Evolutionary conservation across 2,329 filamentous ascomycete species (phyloP).

Genomic region (Alternaria gansuensis): DNA sequence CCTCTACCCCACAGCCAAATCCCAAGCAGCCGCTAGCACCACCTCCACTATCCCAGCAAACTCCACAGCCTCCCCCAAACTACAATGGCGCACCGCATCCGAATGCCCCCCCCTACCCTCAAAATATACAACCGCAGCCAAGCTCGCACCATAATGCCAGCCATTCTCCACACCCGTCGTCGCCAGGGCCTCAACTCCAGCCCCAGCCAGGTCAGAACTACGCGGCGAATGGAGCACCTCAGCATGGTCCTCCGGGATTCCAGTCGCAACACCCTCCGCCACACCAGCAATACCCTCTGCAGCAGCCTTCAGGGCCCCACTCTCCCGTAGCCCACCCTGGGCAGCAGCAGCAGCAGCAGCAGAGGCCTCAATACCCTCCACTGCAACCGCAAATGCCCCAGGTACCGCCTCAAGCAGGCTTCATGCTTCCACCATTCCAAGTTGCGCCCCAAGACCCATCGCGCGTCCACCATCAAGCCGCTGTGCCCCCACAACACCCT

Average conservation of each 20-base stretch:
- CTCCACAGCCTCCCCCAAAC: conserved; percentile 30
- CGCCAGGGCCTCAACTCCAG: conserved; percentile 46
- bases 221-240: conserved; percentile 36
- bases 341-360: conserved; percentile 34
- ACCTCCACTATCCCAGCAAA: conserved; percentile 33
- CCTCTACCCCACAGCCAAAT: conserved; percentile 31
- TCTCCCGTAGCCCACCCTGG: conserved; percentile 45
- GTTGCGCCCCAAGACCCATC: conserved; percentile 57
- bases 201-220: conserved; percentile 39
- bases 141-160: conserved; percentile 31
- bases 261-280: conserved; percentile 43
- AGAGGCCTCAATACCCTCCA: conserved; percentile 45
- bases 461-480: conserved; percentile 48
- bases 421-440: conserved; percentile 60
- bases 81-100: conserved; percentile 47
- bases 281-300: conserved; percentile 39
- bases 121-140: conserved; percentile 35
- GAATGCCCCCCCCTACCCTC: conserved; percentile 52
- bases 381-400: conserved; percentile 46
- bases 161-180: conserved; percentile 29
- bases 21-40: conserved; percentile 33
- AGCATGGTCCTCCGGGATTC: conserved; percentile 39
- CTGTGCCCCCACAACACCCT: conserved; percentile 37
- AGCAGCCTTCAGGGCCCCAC: conserved; percentile 41
- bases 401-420: conserved; percentile 55